Conservation (phyloP, 208 protist genomes). For the Jaenimonas drosophilae region DNA sequence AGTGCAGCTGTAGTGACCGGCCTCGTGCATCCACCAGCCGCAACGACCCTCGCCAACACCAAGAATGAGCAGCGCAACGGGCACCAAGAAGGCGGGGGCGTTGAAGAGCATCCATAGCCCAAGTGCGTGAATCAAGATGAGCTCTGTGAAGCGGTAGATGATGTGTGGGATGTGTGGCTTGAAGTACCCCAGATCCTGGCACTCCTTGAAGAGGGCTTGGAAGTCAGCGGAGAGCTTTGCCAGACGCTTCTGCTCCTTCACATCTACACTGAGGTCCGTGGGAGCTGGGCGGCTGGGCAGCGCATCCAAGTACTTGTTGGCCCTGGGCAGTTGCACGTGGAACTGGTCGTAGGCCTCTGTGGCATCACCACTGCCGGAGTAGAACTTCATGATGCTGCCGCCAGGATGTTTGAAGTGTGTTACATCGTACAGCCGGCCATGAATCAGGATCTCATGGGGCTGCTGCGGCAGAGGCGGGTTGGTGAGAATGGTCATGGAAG, state of each 20-base stretch:
- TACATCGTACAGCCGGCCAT: slow-evolving; percentile 59
- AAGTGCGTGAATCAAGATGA: slow-evolving; percentile 37
- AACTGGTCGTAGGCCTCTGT: slow-evolving; percentile 57
- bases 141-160: slow-evolving; percentile 44
- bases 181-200: slow-evolving; percentile 42
- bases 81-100: slow-evolving; percentile 21
- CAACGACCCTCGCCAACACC: slow-evolving; percentile 67
- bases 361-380: slow-evolving; percentile 42
- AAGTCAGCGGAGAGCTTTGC: slow-evolving; percentile 48
- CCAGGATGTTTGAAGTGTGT: slow-evolving; percentile 51
- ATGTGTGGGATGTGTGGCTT: slow-evolving; percentile 42
- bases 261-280: slow-evolving; percentile 5
- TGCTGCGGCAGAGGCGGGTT: slow-evolving; percentile 14
- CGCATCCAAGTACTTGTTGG: slow-evolving; percentile 25
- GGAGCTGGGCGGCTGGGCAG: slow-evolving; percentile 40
- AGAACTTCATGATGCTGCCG: slow-evolving; percentile 54
- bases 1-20: slow-evolving; percentile 57
- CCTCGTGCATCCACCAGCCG: slow-evolving; percentile 76
- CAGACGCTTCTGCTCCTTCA: slow-evolving; percentile 28
- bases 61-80: slow-evolving; percentile 27
- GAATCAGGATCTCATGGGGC: slow-evolving; percentile 46
- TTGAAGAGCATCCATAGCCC: slow-evolving; percentile 45
- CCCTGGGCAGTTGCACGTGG: slow-evolving; percentile 45
- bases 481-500: background rate
- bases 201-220: slow-evolving; percentile 25